phyloP scores from a whole-genome alignment of 225 moss, liverwort and hornwort species.

The Polytrichum commune region DNA sequence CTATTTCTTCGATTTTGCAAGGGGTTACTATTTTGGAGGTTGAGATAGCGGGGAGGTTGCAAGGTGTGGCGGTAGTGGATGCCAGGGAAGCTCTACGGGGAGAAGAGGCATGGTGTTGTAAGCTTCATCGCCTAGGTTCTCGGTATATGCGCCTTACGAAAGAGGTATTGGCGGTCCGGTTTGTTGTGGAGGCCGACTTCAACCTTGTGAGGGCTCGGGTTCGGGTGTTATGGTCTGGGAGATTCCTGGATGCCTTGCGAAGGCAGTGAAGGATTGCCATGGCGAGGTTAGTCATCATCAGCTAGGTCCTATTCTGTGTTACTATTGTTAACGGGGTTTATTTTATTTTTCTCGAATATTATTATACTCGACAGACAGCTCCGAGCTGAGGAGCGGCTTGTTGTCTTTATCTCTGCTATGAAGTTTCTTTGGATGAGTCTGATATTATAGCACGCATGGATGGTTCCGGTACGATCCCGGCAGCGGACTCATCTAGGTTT shows the following conservation, averaged over 20 bases:
- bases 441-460: conserved; percentile 9
- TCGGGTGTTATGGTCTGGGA: neutral
- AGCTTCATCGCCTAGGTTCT: neutral
- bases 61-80: neutral
- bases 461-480: conserved; percentile 14
- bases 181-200: neutral
- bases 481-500: conserved; percentile 25
- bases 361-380: too few relatives aligned
- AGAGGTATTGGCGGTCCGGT: neutral
- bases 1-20: neutral
- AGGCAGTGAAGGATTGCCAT: neutral
- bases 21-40: neutral
- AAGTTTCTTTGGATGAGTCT: conserved; percentile 12
- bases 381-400: too few relatives aligned
- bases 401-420: neutral
- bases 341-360: too few relatives aligned
- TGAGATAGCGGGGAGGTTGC: neutral
- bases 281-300: neutral
- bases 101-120: neutral
- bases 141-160: neutral
- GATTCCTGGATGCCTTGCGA: neutral
- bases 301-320: neutral
- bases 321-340: too few relatives aligned
- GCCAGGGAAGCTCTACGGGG: neutral
- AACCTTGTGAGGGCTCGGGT: neutral